phyloP scores from a whole-genome alignment of 306 rosid genomes.

The Pueraria montana region DNA sequence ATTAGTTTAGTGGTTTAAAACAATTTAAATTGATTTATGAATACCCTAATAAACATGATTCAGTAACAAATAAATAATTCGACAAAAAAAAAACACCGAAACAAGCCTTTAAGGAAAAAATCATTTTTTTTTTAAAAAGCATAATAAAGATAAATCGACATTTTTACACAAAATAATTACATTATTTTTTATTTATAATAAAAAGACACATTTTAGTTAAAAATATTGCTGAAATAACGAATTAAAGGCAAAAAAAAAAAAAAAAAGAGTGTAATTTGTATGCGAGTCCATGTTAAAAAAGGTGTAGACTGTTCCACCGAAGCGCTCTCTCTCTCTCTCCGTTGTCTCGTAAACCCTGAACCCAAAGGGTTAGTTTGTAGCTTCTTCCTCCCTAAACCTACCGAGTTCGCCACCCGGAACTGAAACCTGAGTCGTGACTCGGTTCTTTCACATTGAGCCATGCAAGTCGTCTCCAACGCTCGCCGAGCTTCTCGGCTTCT shows the following conservation, averaged over 20 bases:
- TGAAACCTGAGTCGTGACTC: constrained; percentile 39
- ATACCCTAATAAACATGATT: too few species aligned
- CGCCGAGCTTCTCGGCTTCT: constrained; percentile 65
- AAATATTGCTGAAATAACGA: background rate
- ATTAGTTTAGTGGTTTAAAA: too few species aligned
- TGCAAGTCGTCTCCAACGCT: constrained; percentile 74
- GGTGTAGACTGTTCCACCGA: constrained; percentile 40
- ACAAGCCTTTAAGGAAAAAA: too few species aligned
- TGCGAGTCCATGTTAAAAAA: constrained; percentile 43
- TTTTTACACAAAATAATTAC: too few species aligned
- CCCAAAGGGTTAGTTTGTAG: background rate
- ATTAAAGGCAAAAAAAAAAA: background rate
- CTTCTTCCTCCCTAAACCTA: constrained; percentile 45
- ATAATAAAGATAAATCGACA: too few species aligned
- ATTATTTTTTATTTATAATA: too few species aligned
- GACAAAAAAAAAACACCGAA: too few species aligned
- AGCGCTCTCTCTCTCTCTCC: background rate
- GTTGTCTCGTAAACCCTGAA: constrained; percentile 58
- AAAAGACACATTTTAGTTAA: background rate
- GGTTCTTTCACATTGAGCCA: constrained; percentile 41
- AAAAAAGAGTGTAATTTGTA: background rate
- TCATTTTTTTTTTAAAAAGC: too few species aligned
- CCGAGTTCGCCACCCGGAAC: constrained; percentile 57
- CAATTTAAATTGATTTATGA: too few species aligned
- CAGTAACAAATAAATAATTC: too few species aligned